Conservation (phyloP, 1,139 yeast species). For the Pichia sp. region DNA sequence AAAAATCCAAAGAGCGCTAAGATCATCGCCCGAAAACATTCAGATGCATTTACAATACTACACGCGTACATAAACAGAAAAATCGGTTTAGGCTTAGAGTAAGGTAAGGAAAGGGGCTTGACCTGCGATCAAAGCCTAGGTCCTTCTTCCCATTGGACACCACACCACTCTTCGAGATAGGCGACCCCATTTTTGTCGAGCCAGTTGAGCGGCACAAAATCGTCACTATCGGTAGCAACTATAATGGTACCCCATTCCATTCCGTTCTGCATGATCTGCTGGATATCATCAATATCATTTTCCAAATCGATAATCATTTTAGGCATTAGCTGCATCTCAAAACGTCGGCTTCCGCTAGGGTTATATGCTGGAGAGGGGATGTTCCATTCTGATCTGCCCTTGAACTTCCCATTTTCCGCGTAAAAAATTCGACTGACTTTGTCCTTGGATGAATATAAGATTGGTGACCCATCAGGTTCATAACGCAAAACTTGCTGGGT, state of each 20-base stretch:
- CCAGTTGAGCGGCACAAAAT: slow-evolving; percentile 48
- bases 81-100: no score
- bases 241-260: slow-evolving; percentile 98
- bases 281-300: slow-evolving; percentile 32
- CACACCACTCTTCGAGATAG: slow-evolving; percentile 86
- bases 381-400: slow-evolving; percentile 28
- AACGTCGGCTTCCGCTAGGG: slow-evolving; percentile 59
- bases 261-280: slow-evolving; percentile 48
- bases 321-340: slow-evolving; percentile 93
- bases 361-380: slow-evolving; percentile 54
- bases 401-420: slow-evolving; percentile 26
- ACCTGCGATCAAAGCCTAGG: slow-evolving; percentile 28
- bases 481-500: slow-evolving; percentile 85
- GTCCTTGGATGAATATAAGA: slow-evolving; percentile 65
- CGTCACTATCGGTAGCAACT: slow-evolving; percentile 76
- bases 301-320: slow-evolving; percentile 83
- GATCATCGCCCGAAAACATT: no score
- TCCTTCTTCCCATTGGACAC: slow-evolving; percentile 90
- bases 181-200: slow-evolving; percentile 65
- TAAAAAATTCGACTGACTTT: slow-evolving; percentile 43
- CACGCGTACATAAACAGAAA: no score
- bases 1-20: no score
- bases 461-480: slow-evolving; percentile 68
- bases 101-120: no score
- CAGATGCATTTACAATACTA: no score